Base-by-base conservation (phyloP, 192 early-diverging fungal genomes). In the Funneliformis mosseae region DNA sequence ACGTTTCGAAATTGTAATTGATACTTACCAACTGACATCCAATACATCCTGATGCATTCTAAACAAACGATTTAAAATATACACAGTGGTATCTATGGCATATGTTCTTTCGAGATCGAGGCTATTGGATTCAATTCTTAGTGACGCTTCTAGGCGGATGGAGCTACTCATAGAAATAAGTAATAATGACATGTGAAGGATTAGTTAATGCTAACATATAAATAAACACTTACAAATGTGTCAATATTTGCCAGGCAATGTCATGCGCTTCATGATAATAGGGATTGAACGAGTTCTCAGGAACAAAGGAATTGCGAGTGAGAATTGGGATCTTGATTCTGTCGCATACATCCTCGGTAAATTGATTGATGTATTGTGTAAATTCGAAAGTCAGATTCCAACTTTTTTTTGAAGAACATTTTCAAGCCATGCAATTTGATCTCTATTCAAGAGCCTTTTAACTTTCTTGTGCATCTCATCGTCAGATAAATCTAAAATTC, bases 211-310 rank as follows among this genome's bases (percentile, higher is more conserved):
- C 62, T 74, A 8, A 9, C n/a, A 76, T 72, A 27, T 71, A n/a
- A 72, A 42, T 63, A 76, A 63, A 76, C n/a, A 76, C 75, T 76
- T 42, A 76, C 75, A 76, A 76, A 63, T 76, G 75, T 16, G 59
- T 76, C n/a, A 76, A 63, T 62, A 76, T 62, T 18, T 76, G 75
- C 33, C 42, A 4, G 7, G 21, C 60, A 25, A 78, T 68, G 50
- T 78, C 63, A 67, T 78, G 63, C 14, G 39, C 64, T 38, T 78
- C 63, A 78, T 78, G 43, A 68, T 9, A 28, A 28, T 50, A 48
- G 33, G 76, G 50, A 46, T 67, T 48, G 27, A 75, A 43, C 23
- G 3, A 50, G 6, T 48, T 8, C 55, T 61, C 38, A 1, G 12
- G 39, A 76, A 78, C 28, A 78, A 68, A 78, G 21, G 64, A 78